These are phyloP conservation scores for Anacardium occidentale DNA, from an alignment of 345 rosid species.

Conservation along the genomic window DNA sequence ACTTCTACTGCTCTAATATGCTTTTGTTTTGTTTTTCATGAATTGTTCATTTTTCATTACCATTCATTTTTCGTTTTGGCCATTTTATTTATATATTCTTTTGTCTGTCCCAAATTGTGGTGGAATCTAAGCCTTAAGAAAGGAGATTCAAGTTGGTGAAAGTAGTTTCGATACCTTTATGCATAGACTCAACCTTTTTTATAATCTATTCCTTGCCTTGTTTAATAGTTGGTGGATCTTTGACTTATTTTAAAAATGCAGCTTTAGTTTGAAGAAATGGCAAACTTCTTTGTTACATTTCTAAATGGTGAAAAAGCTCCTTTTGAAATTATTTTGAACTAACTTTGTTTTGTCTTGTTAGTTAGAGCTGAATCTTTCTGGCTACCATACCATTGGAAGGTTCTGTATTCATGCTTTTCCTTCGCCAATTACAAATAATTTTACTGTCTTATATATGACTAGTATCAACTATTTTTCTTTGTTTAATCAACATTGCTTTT, in stretches of 20 bases:
- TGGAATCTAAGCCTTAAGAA: constrained; percentile 17
- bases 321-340: neutral
- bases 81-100: neutral
- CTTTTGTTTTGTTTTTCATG: neutral
- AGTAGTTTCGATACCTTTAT: neutral
- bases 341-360: neutral
- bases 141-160: constrained; percentile 11
- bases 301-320: neutral
- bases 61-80: neutral
- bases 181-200: neutral
- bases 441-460: too few relatives aligned
- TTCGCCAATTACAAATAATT: too few relatives aligned
- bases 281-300: neutral
- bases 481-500: too few relatives aligned
- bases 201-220: neutral
- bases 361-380: neutral
- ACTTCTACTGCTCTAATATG: neutral
- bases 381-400: too few relatives aligned
- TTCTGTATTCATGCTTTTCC: too few relatives aligned
- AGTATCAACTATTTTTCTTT: too few relatives aligned
- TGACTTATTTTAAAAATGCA: constrained; percentile 5
- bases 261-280: neutral
- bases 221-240: constrained; percentile 17
- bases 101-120: neutral
- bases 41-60: neutral